Base-by-base conservation (phyloP, 225 moss, liverwort and hornwort species). In the Physcomitrellopsis africana region DNA sequence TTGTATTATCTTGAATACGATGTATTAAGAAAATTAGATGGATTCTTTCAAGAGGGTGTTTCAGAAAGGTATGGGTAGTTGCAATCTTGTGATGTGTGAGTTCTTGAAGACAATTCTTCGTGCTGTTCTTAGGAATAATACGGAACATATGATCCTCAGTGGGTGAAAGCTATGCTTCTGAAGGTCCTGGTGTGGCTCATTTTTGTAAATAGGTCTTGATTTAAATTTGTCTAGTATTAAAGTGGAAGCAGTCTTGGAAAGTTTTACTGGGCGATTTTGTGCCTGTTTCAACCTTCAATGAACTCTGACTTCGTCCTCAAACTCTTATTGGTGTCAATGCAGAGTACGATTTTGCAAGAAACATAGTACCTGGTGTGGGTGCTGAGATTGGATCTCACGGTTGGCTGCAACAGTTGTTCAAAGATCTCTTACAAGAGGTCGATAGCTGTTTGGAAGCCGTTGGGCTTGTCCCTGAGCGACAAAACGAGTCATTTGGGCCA, bases 321-420 rank as follows among this genome's bases (percentile, higher is more conserved):
- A 37, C 9, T 63, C 22, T 26, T 53, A 45, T 72, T 45, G 47
- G n/a, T 78, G 32, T 63, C 29, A 52, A 43, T 85, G 81, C 83
- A 85, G 86, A 85, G 26, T 75, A 63, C 23, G 85, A 85, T 71
- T 63, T 44, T 32, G 77, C 72, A 58, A 77, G 77, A 68, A 86
- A 84, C 48, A 60, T 80, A 72, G 79, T 83, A 67, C 66, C 75
- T 69, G 80, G 85, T 70, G 79, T 84, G 70, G 87, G 85, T 64
- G 79, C 87, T 45, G 97, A 97, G 79, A 89, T 97, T 72, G 97
- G 97, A 71, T 86, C 97, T 3, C 93, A 97, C 62, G 89, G 86
- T 60, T 97, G 97, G 97, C 84, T 97, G 72, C 90, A 90, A 53
- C 79, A 80, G 57, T 67, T 97, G 53, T 97, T 94, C 52, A 77